Percentiles rank a stretch among this genome's conserved stretches.
These are phyloP conservation scores for Solanum dulcamara DNA, from an alignment of 257 asterid genomes.

Conservation along the genomic window DNA sequence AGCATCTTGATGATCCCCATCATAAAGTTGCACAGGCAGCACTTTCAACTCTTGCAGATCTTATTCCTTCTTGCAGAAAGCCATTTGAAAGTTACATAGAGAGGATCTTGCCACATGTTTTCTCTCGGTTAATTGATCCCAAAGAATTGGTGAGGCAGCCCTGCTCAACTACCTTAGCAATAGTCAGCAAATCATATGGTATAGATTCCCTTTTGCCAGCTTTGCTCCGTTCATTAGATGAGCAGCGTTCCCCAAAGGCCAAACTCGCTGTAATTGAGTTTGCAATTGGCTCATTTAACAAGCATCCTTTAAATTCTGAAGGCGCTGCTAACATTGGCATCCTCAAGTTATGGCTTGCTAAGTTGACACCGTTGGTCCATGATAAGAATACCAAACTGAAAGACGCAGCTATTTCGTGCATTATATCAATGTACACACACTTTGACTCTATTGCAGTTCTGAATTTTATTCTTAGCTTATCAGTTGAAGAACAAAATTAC, in stretches of 20 bases:
- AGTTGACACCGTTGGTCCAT: conserved; percentile 69
- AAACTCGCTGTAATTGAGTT: conserved; percentile 97
- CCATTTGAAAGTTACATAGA: conserved; percentile 96
- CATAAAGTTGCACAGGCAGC: conserved; percentile 99
- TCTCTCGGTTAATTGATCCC: conserved; percentile 94
- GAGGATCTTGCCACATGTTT: conserved; percentile 95
- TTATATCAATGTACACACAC: conserved; percentile 81
- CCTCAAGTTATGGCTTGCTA: conserved; percentile 93
- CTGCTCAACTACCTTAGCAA: conserved; percentile 80
- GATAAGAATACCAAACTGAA: conserved; percentile 90
- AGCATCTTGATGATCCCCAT: conserved; percentile 99
- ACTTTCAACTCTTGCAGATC: conserved; percentile 91
- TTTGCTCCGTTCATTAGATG: conserved; percentile 88
- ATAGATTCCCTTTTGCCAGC: conserved; percentile 95
- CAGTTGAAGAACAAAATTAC: conserved; percentile 92
- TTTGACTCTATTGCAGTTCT: conserved; percentile 72
- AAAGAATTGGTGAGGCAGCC: conserved; percentile 96
- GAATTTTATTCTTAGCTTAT: conserved; percentile 79
- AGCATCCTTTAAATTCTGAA: conserved; percentile 64
- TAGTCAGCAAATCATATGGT: conserved; percentile 84
- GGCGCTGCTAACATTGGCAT: conserved; percentile 80
- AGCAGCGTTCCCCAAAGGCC: conserved; percentile 99
- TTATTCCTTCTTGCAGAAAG: conserved; percentile 89
- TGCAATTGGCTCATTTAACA: conserved; percentile 88
- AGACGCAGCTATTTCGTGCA: conserved; percentile 86